Percentiles rank a stretch among this genome's conserved stretches.
Evolutionary conservation across 1,284 basidiomycete species (phyloP).

Genomic region (Xanthoconium separans): DNA sequence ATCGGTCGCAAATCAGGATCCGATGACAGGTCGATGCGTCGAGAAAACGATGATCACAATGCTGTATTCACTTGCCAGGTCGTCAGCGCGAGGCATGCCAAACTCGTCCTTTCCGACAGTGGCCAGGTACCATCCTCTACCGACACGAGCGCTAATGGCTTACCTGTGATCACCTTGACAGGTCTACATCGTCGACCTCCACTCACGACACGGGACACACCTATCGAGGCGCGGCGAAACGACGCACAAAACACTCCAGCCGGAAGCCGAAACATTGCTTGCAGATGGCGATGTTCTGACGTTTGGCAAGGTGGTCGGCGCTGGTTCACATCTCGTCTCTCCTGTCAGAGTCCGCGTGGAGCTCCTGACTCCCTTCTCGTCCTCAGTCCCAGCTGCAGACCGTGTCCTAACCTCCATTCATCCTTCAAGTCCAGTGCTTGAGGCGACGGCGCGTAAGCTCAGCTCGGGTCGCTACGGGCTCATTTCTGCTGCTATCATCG

Average conservation of each 20-base stretch:
- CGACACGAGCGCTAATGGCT: conserved; percentile 12
- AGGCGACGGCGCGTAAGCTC: conserved; percentile 19
- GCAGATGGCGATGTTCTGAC: conserved; percentile 65
- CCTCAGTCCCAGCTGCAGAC: conserved; percentile 6
- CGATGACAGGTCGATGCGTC: conserved; percentile 36
- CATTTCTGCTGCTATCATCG: conserved; percentile 37
- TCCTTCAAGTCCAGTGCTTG: conserved; percentile 15
- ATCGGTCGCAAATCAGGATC: conserved; percentile 35
- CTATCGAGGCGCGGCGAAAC: conserved; percentile 23
- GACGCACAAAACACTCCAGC: conserved; percentile 20
- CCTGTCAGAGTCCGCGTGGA: conserved; percentile 61
- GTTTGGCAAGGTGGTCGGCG: conserved; percentile 70
- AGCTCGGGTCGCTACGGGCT: conserved; percentile 55
- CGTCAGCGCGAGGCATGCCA: conserved; percentile 35
- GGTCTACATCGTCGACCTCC: conserved; percentile 35
- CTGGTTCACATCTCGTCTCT: conserved; percentile 52
- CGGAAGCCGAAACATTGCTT: conserved; percentile 43
- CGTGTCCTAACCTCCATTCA: conserved; percentile 1
- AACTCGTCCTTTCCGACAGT: conserved; percentile 30
- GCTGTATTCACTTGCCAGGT: conserved; percentile 34
- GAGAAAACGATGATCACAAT: conserved; percentile 35
- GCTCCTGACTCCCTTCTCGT: conserved; percentile 40
- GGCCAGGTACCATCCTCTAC: conserved; percentile 26
- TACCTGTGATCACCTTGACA: conserved; percentile 2
- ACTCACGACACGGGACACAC: conserved; percentile 34